phyloP scores from a whole-genome alignment of 225 moss, liverwort and hornwort species.

The Thuidium tamariscinum region DNA sequence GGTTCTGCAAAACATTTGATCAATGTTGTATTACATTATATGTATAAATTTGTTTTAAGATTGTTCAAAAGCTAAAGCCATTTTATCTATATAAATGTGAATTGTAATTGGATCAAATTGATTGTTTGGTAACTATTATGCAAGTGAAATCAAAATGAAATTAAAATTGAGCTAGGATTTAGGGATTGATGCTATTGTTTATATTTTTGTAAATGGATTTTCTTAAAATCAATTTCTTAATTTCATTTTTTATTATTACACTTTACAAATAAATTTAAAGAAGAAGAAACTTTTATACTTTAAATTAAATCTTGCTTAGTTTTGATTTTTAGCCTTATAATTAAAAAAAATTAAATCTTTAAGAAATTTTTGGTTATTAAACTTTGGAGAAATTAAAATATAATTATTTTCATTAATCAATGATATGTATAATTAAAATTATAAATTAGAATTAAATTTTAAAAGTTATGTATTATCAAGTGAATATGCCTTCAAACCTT shows the following conservation, averaged over 20 bases:
- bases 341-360: too few relatives aligned
- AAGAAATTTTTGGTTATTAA: too few relatives aligned
- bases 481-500: background rate
- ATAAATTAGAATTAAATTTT: too few relatives aligned
- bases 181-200: background rate
- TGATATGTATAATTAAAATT: background rate
- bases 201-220: background rate
- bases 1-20: background rate
- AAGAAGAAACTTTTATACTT: too few relatives aligned
- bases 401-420: background rate
- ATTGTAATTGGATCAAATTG: background rate
- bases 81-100: background rate
- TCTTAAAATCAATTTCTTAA: too few relatives aligned
- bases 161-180: too few relatives aligned
- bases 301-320: background rate
- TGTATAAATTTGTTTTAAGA: background rate
- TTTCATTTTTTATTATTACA: too few relatives aligned
- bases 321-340: background rate
- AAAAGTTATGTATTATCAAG: rapidly evolving
- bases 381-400: background rate
- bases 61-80: background rate
- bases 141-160: background rate
- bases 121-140: background rate
- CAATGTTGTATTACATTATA: background rate
- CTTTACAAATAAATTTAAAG: background rate